Evolutionary conservation across 345 rosid species (phyloP).

Genomic region (Ricinus communis): DNA sequence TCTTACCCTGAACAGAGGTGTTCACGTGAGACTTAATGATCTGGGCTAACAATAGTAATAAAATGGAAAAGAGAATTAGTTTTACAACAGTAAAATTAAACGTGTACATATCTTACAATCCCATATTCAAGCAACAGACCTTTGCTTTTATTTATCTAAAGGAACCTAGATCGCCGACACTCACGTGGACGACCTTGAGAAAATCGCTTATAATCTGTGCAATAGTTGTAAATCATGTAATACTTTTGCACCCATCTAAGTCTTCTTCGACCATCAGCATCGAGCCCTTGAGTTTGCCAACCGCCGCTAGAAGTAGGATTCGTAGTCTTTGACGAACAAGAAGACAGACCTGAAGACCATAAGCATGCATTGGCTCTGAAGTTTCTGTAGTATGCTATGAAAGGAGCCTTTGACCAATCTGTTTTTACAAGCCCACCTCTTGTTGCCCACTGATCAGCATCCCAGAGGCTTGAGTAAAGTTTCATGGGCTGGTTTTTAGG

Average conservation of each 20-base stretch:
- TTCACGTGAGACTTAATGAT: too few species aligned
- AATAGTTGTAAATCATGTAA: conserved; percentile 26
- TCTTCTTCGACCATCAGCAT: conserved; percentile 10
- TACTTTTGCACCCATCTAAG: conserved; percentile 27
- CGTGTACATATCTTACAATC: too few species aligned
- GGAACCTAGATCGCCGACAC: conserved; percentile 16
- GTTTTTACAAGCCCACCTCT: conserved; percentile 28
- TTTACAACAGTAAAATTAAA: too few species aligned
- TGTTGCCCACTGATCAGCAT: conserved; percentile 32
- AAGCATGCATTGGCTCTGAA: conserved; percentile 17
- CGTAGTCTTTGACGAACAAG: conserved; percentile 1
- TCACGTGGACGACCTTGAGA: conserved; percentile 22
- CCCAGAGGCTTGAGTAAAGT: conserved; percentile 24
- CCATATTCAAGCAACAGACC: neutral
- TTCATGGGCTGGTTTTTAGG: conserved; percentile 23
- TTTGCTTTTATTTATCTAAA: neutral
- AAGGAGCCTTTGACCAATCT: conserved; percentile 27
- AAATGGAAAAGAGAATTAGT: too few species aligned
- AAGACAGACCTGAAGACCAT: conserved; percentile 1
- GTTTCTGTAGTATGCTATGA: conserved; percentile 25
- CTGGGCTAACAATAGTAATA: too few species aligned
- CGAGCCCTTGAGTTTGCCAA: conserved; percentile 22
- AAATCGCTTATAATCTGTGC: conserved; percentile 20
- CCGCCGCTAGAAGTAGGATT: neutral
- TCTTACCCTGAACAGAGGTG: too few species aligned